Base-by-base conservation (phyloP, 805 yeast species). In the Nakazawaea wickerhamii region DNA sequence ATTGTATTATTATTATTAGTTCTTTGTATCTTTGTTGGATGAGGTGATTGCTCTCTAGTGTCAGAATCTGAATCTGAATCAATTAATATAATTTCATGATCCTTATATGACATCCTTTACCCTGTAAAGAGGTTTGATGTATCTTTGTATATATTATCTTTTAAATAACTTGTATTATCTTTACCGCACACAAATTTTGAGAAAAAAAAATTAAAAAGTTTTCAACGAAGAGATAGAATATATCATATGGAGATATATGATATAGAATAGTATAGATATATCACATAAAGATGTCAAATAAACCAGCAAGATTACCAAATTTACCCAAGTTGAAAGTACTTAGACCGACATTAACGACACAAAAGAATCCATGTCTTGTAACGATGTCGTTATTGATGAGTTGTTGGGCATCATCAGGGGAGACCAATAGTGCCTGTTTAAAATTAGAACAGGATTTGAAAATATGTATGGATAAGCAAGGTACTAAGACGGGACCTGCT, bases 401-500 rank as follows among this genome's bases (percentile, higher is more conserved):
- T 70, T 90, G 98, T 67, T 90, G 98, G 98, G 95, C 96, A 2
- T 85, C 96, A 19, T 85, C 87, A 64, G 91, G 95, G 38, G 95
- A 88, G 61, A 90, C 93, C 47, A 68, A 82, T 18, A 65, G 71
- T 9, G 71, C 67, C 36, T 90, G 98, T 64, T 67, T 72, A 19
- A 68, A 67, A 6, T 63, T 86, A 36, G 95, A 83, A 55, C 59
- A 63, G 27, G 87, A 85, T 47, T 73, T 89, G 58, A 86, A 86
- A 56, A 63, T 63, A 11, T 90, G 96, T 59, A 84, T 87, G 83
- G 77, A 68, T 37, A 64, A 64, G 17, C 64, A 61, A 51, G 65
- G 66, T 4, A 58, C 39, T 31, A 33, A 11, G 5, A 30, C 62
- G 37, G 66, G 66, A 40, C 68, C 70, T 27, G 58, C 64, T 28